These are phyloP conservation scores for Bothriochloa decipiens DNA, from an alignment of 176 grass and related monocot genomes.

Conservation along the genomic window DNA sequence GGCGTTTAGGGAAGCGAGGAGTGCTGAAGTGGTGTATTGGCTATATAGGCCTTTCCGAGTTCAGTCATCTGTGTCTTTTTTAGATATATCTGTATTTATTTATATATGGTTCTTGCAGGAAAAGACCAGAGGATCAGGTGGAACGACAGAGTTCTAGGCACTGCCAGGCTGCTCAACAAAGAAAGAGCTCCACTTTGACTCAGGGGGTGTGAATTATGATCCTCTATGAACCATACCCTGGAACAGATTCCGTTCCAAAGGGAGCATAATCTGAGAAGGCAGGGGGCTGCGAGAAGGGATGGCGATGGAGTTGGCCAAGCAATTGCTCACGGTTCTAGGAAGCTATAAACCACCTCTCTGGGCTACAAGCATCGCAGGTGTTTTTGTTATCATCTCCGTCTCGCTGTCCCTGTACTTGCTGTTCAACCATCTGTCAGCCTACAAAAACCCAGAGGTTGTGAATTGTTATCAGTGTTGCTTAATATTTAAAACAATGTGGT, in stretches of 20 bases:
- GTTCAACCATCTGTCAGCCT: conserved; percentile 73
- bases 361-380: conserved; percentile 52
- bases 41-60: too few relatives aligned
- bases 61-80: not conserved
- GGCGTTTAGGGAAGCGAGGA: too few relatives aligned
- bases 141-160: not conserved
- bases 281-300: not conserved
- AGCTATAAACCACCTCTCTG: conserved; percentile 56
- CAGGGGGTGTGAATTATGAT: conserved; percentile 26
- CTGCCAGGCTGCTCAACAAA: conserved; percentile 2
- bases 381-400: conserved; percentile 55
- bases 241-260: not conserved
- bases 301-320: conserved; percentile 42
- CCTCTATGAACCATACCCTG: not conserved
- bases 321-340: conserved; percentile 40
- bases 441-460: conserved; percentile 90
- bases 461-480: not conserved
- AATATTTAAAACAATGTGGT: not conserved
- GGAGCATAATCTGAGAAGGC: not conserved
- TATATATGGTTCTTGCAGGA: conserved; percentile 4
- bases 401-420: conserved; percentile 73
- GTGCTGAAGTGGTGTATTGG: too few relatives aligned
- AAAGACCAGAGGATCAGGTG: conserved; percentile 12
- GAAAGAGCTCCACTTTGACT: not conserved
- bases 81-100: not conserved